phyloP scores from a whole-genome alignment of 192 early-diverging fungal genomes.

The Spinellus fusiger region DNA sequence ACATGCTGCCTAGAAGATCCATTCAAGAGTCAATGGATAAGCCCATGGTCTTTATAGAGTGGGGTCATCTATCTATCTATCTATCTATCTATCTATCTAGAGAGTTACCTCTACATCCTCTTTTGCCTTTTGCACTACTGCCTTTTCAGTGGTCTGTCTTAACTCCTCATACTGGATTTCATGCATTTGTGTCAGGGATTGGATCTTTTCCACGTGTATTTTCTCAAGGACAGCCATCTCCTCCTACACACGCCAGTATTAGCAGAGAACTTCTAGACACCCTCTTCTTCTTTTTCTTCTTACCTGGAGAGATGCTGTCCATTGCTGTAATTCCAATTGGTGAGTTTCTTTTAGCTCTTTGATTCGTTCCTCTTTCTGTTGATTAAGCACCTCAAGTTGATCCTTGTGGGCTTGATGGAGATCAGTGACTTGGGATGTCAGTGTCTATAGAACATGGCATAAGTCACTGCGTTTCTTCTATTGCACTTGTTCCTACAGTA shows the following conservation, averaged over 20 bases:
- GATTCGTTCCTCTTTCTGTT: background rate
- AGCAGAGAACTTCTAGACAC: background rate
- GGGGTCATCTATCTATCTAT: background rate
- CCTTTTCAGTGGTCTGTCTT: background rate
- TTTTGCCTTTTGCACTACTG: background rate
- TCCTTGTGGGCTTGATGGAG: background rate
- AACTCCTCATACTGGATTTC: conserved; percentile 4
- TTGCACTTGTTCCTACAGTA: conserved; percentile 8
- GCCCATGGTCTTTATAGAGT: background rate
- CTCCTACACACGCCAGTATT: conserved; percentile 5
- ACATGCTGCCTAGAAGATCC: background rate
- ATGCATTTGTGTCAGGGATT: background rate
- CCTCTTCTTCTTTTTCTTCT: background rate
- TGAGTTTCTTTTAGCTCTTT: background rate
- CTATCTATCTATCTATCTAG: no score
- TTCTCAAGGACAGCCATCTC: conserved; percentile 5
- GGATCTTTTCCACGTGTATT: background rate
- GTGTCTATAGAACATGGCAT: no score
- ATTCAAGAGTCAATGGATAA: background rate
- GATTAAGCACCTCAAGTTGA: background rate
- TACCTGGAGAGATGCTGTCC: background rate
- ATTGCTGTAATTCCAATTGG: background rate
- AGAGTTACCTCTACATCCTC: background rate
- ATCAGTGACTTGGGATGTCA: no score
- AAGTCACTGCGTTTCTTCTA: background rate